Evolutionary conservation across 345 rosid genomes (phyloP), one percentile per base, ranked within the genome.

Genomic region (Bruguiera sexangula): DNA sequence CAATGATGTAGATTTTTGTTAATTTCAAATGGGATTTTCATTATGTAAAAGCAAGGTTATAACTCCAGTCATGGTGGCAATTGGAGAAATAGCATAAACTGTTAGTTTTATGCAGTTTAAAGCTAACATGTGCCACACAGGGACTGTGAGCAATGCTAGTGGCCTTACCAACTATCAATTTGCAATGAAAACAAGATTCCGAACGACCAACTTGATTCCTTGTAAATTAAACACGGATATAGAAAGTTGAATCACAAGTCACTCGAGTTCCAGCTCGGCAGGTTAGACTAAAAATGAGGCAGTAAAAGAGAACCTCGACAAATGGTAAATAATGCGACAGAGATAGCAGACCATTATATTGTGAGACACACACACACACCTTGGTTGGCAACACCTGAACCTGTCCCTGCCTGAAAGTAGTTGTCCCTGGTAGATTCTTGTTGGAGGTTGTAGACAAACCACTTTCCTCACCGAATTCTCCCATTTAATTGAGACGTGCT

Each of bases 381-480:
- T 75, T 79, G 60, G 59, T 20, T 32, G 70, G 69, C 26, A 58
- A 50, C 4, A 65, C 36, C 32, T 27, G 63, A 5, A 34, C 34
- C 70, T 66, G 60, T 67, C 51, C 60, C 65, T 65, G 68, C 39
- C 58, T 62, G 21, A 58, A 27, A 66, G 27, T 26, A 29, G 67
- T 11, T 11, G 67, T 55, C 68, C 68, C 67, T 22, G 68, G 39
- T 72, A 48, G 50, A 68, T n/a, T 29, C 29, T 56, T 66, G 63
- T 20, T 15, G 66, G 69, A 57, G 39, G 46, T 18, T 71, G 52
- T 48, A 1, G 65, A 59, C 66, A 64, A 58, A 46, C 60, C 71
- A 53, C 69, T 65, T 62, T 29, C 62, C 36, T 72, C 22, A 39
- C 62, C 53, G 55, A 62, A 61, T 66, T 75, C 75, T 62, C 74